Evolutionary conservation across 495 filamentous ascomycete genomes (phyloP).

Genomic region (Trichocladium uniseriatum): DNA sequence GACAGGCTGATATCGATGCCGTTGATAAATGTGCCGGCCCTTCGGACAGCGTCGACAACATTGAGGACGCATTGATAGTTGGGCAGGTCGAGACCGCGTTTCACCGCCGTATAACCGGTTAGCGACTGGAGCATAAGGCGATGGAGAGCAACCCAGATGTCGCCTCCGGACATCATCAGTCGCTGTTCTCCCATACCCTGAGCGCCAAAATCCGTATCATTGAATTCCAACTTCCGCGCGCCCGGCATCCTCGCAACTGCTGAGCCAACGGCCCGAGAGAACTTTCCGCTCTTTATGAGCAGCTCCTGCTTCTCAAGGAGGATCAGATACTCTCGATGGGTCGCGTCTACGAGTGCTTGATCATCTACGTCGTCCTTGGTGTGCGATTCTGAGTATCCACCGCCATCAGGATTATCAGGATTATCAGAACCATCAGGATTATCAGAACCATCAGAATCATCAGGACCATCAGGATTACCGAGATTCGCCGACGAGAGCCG

Average conservation of each 20-base stretch:
- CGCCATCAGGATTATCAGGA: too few relatives aligned
- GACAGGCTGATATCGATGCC: neutral
- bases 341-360: neutral
- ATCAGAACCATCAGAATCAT: too few relatives aligned
- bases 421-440: too few relatives aligned
- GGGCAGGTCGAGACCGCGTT: neutral
- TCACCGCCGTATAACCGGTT: neutral
- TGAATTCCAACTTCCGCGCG: neutral
- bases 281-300: neutral
- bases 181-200: too few relatives aligned
- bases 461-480: too few relatives aligned
- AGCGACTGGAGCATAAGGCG: neutral
- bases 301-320: constrained; percentile 1
- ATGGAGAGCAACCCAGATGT: neutral
- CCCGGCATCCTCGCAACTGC: constrained; percentile 8
- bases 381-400: too few relatives aligned
- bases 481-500: neutral
- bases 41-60: neutral
- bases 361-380: neutral
- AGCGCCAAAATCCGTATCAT: neutral
- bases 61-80: neutral
- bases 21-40: neutral
- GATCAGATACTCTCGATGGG: constrained; percentile 1
- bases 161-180: neutral
- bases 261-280: neutral